Base-by-base conservation (phyloP, 2,329 filamentous ascomycete species). In the Colletotrichum sp. region DNA sequence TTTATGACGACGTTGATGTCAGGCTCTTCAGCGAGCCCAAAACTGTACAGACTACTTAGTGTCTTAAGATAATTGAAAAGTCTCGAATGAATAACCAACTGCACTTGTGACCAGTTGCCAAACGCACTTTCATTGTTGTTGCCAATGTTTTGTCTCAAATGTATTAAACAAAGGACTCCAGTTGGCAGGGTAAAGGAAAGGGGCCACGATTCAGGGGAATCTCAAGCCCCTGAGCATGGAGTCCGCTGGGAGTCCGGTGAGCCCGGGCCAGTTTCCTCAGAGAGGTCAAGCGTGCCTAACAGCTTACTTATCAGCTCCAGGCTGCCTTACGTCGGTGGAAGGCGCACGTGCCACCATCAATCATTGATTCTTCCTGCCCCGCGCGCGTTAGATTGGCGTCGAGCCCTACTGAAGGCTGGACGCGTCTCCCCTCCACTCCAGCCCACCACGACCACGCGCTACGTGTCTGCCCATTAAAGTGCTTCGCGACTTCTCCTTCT, bases 401-500 rank as follows among this genome's bases (percentile, higher is more conserved):
- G 71, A 71, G 74, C 74, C 71, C 71, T 69, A 71, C 62, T 67
- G 62, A 67, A 76, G 16, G 61, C 69, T 73, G 76, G 79, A 83
- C 83, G 83, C 83, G 83, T 80, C 79, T 55, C 69, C 56, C 69
- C 73, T 67, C 34, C 59, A n/a, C 28, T 36, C 76, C 77, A 52
- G 76, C 77, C 79, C 79, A 79, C 79, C 71, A 71, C 67, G 63
- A 79, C 79, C 70, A 71, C 67, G 63, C 70, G 77, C 67, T 74
- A 77, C 78, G 79, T 82, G 82, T 75, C 64, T 80, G 81, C 65
- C 71, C 74, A 75, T 76, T 84, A 81, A 83, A 84, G 83, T 84
- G 81, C 78, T 80, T 80, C 71, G 58, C 63, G 73, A 58, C 69
- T 74, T 77, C 74, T 72, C 76, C 70, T 61, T 58, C 61, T 72